Conservation (phyloP, 2,329 filamentous ascomycete species). For the Mariannaea sp. region DNA sequence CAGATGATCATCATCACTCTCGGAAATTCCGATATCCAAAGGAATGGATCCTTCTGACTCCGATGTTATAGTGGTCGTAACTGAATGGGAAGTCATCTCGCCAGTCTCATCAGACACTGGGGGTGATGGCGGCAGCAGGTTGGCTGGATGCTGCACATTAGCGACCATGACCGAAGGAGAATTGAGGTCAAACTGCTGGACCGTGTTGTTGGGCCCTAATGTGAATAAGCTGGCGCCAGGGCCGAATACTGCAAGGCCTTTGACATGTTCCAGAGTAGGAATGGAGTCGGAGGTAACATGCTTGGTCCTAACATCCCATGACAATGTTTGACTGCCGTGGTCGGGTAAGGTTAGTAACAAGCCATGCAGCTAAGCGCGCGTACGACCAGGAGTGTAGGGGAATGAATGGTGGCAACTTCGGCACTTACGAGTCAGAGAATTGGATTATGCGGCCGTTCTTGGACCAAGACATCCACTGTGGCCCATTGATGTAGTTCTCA, state of each 20-base stretch:
- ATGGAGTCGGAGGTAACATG: slow-evolving; percentile 89
- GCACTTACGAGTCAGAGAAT: slow-evolving; percentile 81
- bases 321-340: slow-evolving; percentile 74
- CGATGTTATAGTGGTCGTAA: slow-evolving; percentile 54
- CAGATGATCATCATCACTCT: slow-evolving; percentile 77
- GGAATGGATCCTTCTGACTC: slow-evolving; percentile 62
- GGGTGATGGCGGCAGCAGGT: slow-evolving; percentile 77
- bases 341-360: slow-evolving; percentile 42
- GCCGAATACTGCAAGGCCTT: slow-evolving; percentile 85
- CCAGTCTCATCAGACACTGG: slow-evolving; percentile 78
- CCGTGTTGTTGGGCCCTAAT: slow-evolving; percentile 81
- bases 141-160: slow-evolving; percentile 84
- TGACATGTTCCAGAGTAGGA: slow-evolving; percentile 80
- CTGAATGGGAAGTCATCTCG: slow-evolving; percentile 54
- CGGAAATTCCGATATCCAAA: slow-evolving; percentile 64
- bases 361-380: slow-evolving; percentile 52
- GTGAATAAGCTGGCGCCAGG: slow-evolving; percentile 93
- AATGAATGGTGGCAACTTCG: slow-evolving; percentile 25
- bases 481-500: slow-evolving; percentile 73
- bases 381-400: slow-evolving; percentile 40
- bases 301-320: slow-evolving; percentile 98
- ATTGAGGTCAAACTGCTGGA: slow-evolving; percentile 95
- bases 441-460: slow-evolving; percentile 97
- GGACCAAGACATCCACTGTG: slow-evolving; percentile 98
- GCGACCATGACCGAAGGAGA: slow-evolving; percentile 79